Percentiles rank a stretch among this genome's conserved stretches.
phyloP scores from a whole-genome alignment of 495 filamentous ascomycete species.

The Apiosordaria backusii region DNA sequence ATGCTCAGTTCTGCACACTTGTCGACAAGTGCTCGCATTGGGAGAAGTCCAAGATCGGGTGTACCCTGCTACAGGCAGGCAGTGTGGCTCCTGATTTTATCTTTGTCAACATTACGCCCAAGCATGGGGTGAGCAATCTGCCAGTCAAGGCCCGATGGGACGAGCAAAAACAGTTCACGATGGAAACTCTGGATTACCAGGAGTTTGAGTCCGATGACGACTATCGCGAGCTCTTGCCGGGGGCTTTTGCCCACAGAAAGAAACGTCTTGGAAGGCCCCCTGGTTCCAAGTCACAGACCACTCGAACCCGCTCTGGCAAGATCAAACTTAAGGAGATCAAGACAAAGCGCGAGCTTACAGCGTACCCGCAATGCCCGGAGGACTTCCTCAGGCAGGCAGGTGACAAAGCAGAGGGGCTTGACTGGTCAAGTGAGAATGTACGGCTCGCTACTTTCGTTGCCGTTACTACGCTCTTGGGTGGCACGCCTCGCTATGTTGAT shows the following conservation, averaged over 20 bases:
- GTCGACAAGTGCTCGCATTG: constrained; percentile 38
- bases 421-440: constrained; percentile 41
- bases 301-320: constrained; percentile 24
- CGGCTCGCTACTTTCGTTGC: constrained; percentile 70
- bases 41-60: constrained; percentile 38
- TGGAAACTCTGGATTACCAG: constrained; percentile 46
- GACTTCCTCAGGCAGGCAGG: constrained; percentile 36
- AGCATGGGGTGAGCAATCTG: constrained; percentile 19
- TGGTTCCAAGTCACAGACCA: constrained; percentile 10
- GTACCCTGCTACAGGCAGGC: constrained; percentile 24
- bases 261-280: constrained; percentile 17
- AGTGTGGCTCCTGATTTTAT: constrained; percentile 30
- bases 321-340: constrained; percentile 35
- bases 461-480: constrained; percentile 69
- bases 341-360: constrained; percentile 38
- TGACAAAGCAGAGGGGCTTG: constrained; percentile 31
- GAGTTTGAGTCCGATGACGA: constrained; percentile 29
- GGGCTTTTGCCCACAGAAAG: background rate
- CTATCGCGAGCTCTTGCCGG: constrained; percentile 16
- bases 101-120: constrained; percentile 36
- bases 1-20: constrained; percentile 34
- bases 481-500: constrained; percentile 63
- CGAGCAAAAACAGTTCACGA: constrained; percentile 32
- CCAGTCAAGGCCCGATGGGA: constrained; percentile 34
- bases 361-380: constrained; percentile 34